Evolutionary conservation across 208 protist species (phyloP).

Genomic region (Leishmania aethiopica): DNA sequence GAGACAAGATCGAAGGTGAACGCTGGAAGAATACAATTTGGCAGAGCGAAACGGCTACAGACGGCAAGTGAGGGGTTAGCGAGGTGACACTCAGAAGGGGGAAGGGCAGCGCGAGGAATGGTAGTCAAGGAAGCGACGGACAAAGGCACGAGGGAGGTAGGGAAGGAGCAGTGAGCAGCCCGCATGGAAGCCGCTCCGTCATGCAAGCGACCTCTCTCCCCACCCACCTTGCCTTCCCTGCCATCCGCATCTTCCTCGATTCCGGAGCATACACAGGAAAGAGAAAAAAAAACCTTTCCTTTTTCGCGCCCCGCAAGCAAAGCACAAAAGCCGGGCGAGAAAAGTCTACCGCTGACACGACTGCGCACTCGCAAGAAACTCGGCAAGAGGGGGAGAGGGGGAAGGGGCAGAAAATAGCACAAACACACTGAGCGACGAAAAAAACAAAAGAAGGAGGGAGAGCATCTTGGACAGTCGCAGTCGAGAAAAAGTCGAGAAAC

Average conservation of each 20-base stretch:
- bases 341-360: background rate
- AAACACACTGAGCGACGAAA: constrained; percentile 18
- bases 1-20: background rate
- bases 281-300: background rate
- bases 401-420: constrained; percentile 3
- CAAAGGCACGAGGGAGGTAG: background rate
- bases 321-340: background rate
- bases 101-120: background rate
- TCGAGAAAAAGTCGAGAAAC: background rate
- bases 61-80: background rate
- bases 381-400: background rate
- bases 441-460: background rate
- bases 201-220: background rate
- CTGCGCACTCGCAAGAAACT: background rate
- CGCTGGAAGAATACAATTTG: background rate
- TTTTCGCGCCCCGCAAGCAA: background rate
- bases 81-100: background rate
- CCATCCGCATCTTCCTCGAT: background rate
- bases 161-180: background rate
- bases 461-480: background rate
- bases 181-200: background rate
- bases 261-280: background rate
- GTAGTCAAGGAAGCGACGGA: background rate
- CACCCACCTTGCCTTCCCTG: background rate
- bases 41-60: background rate